A percentile compares a stretch with the other conserved stretches of the same genome.
These are phyloP conservation scores for Nyssa sinensis DNA, from an alignment of 148 eudicot genomes.

Conservation along the genomic window DNA sequence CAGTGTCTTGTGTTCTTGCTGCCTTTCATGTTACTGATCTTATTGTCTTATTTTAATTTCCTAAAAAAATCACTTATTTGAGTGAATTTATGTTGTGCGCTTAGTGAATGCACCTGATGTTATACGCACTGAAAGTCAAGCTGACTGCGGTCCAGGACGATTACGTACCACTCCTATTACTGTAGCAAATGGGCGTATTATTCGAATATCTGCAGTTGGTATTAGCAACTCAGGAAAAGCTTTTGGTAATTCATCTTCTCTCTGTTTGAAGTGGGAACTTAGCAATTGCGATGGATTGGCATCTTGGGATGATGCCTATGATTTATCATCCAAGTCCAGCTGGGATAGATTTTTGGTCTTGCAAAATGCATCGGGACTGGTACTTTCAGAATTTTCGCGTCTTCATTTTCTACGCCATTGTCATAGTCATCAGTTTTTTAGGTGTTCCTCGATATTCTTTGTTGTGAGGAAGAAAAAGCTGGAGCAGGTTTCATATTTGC, in stretches of 20 bases:
- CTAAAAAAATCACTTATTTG: slow-evolving; percentile 13
- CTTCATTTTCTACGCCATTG: slow-evolving; percentile 1
- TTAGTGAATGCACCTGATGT: slow-evolving; percentile 60
- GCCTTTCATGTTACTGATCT: background rate
- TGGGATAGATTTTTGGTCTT: slow-evolving; percentile 81
- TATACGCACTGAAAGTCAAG: slow-evolving; percentile 53
- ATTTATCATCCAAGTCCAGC: slow-evolving; percentile 34
- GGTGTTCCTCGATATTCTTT: background rate
- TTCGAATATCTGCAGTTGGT: slow-evolving; percentile 81
- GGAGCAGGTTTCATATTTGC: background rate
- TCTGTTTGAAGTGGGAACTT: slow-evolving; percentile 64
- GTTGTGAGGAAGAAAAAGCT: background rate
- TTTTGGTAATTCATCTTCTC: slow-evolving; percentile 89
- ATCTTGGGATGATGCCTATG: slow-evolving; percentile 49
- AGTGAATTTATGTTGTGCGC: slow-evolving; percentile 14
- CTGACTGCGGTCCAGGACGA: slow-evolving; percentile 54
- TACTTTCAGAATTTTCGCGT: slow-evolving; percentile 21
- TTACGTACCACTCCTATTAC: slow-evolving; percentile 54
- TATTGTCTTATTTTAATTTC: slow-evolving; percentile 5
- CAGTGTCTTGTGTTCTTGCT: slow-evolving; percentile 1
- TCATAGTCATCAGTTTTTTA: background rate
- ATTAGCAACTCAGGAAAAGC: slow-evolving; percentile 61
- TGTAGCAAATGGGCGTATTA: slow-evolving; percentile 82
- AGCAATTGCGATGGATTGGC: slow-evolving; percentile 62
- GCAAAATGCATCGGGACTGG: slow-evolving; percentile 78